Percentiles rank a stretch among this genome's conserved stretches.
These are phyloP conservation scores for Theobroma cacao DNA, from an alignment of 345 rosid species.

Conservation along the genomic window DNA sequence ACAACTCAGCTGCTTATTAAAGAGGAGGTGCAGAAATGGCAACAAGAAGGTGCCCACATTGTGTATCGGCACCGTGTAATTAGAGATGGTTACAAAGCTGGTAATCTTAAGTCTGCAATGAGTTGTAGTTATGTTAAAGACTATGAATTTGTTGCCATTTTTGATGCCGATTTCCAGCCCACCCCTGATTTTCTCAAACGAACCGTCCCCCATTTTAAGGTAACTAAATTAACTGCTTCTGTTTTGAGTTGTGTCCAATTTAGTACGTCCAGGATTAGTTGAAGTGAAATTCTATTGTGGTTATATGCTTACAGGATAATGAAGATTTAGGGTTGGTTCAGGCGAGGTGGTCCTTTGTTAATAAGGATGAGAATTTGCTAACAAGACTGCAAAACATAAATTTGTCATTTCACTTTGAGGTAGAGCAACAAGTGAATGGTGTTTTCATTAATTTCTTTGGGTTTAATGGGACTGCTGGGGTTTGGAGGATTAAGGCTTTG, in stretches of 20 bases:
- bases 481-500: conserved; percentile 93
- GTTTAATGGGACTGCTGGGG: conserved; percentile 95
- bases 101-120: conserved; percentile 97
- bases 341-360: conserved; percentile 95
- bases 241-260: background rate
- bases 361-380: conserved; percentile 83
- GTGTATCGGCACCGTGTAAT: conserved; percentile 80
- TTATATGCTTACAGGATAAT: conserved; percentile 51
- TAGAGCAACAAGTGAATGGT: conserved; percentile 94
- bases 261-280: background rate
- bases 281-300: background rate
- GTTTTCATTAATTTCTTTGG: conserved; percentile 84
- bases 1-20: conserved; percentile 63
- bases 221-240: conserved; percentile 13
- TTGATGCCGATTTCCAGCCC: conserved; percentile 96
- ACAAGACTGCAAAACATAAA: conserved; percentile 89
- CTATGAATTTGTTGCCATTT: conserved; percentile 89
- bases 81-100: conserved; percentile 95
- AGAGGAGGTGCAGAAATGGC: conserved; percentile 92
- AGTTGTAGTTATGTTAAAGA: conserved; percentile 84
- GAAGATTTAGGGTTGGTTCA: conserved; percentile 85
- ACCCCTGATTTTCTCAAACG: conserved; percentile 71
- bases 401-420: conserved; percentile 90
- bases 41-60: conserved; percentile 71
- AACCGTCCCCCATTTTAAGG: conserved; percentile 93